Percentiles rank a stretch among this genome's conserved stretches.
These are phyloP conservation scores for Amylocarpus encephaloides DNA, from an alignment of 2,329 filamentous ascomycete genomes.

Conservation along the genomic window DNA sequence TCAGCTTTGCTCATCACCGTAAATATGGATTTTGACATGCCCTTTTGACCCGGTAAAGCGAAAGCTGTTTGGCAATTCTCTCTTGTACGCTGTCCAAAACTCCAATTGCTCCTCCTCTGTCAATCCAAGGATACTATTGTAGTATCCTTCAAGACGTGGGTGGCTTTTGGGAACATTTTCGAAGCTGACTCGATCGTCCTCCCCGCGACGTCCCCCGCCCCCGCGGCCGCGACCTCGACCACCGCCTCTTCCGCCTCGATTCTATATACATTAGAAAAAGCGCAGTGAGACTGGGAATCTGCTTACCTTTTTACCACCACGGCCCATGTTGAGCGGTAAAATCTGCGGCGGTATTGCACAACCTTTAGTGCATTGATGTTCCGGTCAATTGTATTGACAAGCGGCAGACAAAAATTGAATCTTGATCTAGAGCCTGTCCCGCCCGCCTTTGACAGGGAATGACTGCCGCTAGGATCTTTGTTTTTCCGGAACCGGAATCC, in stretches of 20 bases:
- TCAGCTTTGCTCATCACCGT: conserved; percentile 4
- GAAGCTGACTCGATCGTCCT: conserved; percentile 38
- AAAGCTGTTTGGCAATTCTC: conserved; percentile 93
- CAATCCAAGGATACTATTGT: conserved; percentile 70
- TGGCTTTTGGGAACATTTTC: conserved; percentile 68
- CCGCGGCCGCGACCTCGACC: conserved; percentile 16
- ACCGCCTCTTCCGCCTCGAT: conserved; percentile 17
- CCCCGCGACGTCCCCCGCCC: conserved; percentile 17
- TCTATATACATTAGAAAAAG: neutral
- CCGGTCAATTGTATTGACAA: no score
- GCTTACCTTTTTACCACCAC: conserved; percentile 29
- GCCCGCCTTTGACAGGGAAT: neutral
- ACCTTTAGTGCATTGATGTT: no score
- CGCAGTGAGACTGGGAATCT: neutral
- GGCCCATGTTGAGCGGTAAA: conserved; percentile 21
- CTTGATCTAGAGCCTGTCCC: no score
- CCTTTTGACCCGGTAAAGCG: conserved; percentile 94
- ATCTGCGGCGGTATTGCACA: no score
- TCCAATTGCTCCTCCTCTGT: conserved; percentile 68
- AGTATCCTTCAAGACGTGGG: conserved; percentile 78
- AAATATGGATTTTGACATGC: conserved; percentile 37
- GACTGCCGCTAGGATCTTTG: no score
- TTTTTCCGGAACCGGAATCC: no score
- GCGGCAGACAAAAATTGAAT: no score
- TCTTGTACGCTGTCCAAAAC: conserved; percentile 79